A percentile compares a stretch with the other conserved stretches of the same genome.
phyloP scores from a whole-genome alignment of 2,329 filamentous ascomycete genomes.

The Aspergillus latus region DNA sequence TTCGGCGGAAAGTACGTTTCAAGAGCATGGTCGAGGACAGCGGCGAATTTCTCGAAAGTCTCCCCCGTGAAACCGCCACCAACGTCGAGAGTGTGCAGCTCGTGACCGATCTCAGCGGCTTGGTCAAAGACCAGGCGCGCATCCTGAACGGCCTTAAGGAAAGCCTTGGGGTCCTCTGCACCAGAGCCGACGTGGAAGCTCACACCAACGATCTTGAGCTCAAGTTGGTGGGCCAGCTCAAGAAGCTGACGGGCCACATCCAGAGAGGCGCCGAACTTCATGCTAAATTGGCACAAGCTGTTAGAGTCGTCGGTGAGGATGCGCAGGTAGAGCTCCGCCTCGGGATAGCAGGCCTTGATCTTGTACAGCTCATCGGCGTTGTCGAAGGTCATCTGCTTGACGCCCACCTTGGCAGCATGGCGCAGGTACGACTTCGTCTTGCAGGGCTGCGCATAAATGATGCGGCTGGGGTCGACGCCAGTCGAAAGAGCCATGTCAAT shows the following conservation, averaged over 20 bases:
- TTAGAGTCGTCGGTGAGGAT: slow-evolving; percentile 96
- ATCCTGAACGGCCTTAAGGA: slow-evolving; percentile 86
- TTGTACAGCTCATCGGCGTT: slow-evolving; percentile 98
- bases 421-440: slow-evolving; percentile 98
- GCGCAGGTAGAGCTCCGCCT: slow-evolving; percentile 86
- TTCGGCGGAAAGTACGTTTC: slow-evolving; percentile 83
- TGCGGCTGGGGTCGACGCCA: slow-evolving; percentile 81
- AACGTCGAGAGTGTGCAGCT: slow-evolving; percentile 85
- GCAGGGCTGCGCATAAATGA: slow-evolving; percentile 99
- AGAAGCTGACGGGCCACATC: slow-evolving; percentile 77
- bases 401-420: slow-evolving; percentile 77
- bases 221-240: slow-evolving; percentile 73
- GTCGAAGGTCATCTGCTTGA: slow-evolving; percentile 99
- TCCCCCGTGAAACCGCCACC: slow-evolving; percentile 91
- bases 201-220: slow-evolving; percentile 88
- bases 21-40: slow-evolving; percentile 73
- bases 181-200: slow-evolving; percentile 98
- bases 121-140: slow-evolving; percentile 87
- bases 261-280: slow-evolving; percentile 94
- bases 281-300: slow-evolving; percentile 88
- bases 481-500: slow-evolving; percentile 86
- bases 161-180: slow-evolving; percentile 88
- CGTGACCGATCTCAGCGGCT: slow-evolving; percentile 71
- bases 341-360: slow-evolving; percentile 87
- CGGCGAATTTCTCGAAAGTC: slow-evolving; percentile 87